phyloP scores from a whole-genome alignment of 768 basidiomycete genomes.

The Trametes gibbosa region DNA sequence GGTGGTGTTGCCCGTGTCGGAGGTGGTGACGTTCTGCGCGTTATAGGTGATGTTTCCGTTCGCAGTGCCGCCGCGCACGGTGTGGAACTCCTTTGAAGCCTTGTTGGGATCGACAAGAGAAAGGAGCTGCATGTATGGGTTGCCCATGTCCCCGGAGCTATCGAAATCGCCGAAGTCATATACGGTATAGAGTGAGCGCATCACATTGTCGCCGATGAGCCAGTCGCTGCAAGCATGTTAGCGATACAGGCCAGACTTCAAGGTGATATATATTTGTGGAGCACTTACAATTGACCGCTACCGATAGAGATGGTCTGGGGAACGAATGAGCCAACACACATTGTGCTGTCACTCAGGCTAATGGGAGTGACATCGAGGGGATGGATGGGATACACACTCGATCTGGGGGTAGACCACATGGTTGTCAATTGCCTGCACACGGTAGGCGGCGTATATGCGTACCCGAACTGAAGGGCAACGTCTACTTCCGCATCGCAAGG shows the following conservation, averaged over 20 bases:
- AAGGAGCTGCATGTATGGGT: constrained; percentile 77
- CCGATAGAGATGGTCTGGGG: constrained; percentile 59
- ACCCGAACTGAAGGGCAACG: constrained; percentile 79
- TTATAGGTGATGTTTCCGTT: constrained; percentile 68
- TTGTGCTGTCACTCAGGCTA: constrained; percentile 40
- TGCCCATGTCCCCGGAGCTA: constrained; percentile 58
- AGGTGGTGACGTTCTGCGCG: constrained; percentile 37
- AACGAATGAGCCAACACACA: constrained; percentile 75
- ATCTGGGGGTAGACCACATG: constrained; percentile 37
- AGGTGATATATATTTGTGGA: not conserved
- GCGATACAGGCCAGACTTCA: constrained; percentile 1
- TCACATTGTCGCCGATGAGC: constrained; percentile 79
- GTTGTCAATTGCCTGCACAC: not conserved
- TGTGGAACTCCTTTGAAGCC: constrained; percentile 71
- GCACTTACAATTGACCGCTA: constrained; percentile 62
- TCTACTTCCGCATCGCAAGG: constrained; percentile 76
- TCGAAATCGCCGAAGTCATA: constrained; percentile 86
- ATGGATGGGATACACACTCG: constrained; percentile 74
- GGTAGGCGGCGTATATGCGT: constrained; percentile 23
- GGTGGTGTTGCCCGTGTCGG: constrained; percentile 34
- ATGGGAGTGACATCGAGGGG: constrained; percentile 70
- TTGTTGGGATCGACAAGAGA: constrained; percentile 64
- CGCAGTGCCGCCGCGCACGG: constrained; percentile 61
- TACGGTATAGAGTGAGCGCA: constrained; percentile 78
- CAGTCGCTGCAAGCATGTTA: constrained; percentile 55